phyloP scores from a whole-genome alignment of 2,329 filamentous ascomycete genomes.

The Colletotrichum acutatum region DNA sequence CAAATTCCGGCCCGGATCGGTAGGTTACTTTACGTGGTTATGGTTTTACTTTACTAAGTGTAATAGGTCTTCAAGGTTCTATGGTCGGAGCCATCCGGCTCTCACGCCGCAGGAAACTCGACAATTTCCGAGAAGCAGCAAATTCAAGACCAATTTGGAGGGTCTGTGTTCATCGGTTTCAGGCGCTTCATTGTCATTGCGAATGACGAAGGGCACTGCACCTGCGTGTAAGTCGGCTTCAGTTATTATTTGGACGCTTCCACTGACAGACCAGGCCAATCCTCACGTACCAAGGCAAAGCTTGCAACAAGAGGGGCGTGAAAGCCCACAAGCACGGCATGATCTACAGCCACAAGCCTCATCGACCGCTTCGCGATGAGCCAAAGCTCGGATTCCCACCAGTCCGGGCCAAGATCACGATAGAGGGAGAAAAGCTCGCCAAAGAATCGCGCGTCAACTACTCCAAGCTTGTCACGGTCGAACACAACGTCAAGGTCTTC shows the following conservation, averaged over 20 bases:
- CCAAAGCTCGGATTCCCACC: slow-evolving; percentile 59
- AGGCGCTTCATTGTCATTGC: slow-evolving; percentile 66
- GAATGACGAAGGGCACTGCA: slow-evolving; percentile 63
- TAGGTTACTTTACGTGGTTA: slow-evolving; percentile 37
- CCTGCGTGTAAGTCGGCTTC: slow-evolving; percentile 61
- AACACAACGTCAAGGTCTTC: slow-evolving; percentile 68
- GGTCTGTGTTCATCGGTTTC: slow-evolving; percentile 59
- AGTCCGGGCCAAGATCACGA: slow-evolving; percentile 55
- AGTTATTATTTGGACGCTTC: background rate
- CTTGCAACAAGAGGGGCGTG: slow-evolving; percentile 63
- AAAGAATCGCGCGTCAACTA: slow-evolving; percentile 68
- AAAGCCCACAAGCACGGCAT: slow-evolving; percentile 66
- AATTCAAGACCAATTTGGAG: slow-evolving; percentile 47
- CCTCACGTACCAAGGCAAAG: slow-evolving; percentile 63
- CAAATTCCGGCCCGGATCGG: slow-evolving; percentile 55
- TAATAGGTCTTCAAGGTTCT: slow-evolving; percentile 64
- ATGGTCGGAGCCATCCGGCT: slow-evolving; percentile 64
- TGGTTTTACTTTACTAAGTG: background rate
- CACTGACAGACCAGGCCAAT: slow-evolving; percentile 57
- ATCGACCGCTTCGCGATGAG: slow-evolving; percentile 51
- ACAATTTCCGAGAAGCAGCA: slow-evolving; percentile 48
- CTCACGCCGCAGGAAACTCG: slow-evolving; percentile 41
- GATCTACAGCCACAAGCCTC: slow-evolving; percentile 50
- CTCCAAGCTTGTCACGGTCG: slow-evolving; percentile 64
- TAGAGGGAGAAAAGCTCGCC: slow-evolving; percentile 56